Evolutionary conservation across 2,329 filamentous ascomycete species (phyloP), one percentile per base, ranked within the genome.

Genomic region (Calonectria multiphialidica): DNA sequence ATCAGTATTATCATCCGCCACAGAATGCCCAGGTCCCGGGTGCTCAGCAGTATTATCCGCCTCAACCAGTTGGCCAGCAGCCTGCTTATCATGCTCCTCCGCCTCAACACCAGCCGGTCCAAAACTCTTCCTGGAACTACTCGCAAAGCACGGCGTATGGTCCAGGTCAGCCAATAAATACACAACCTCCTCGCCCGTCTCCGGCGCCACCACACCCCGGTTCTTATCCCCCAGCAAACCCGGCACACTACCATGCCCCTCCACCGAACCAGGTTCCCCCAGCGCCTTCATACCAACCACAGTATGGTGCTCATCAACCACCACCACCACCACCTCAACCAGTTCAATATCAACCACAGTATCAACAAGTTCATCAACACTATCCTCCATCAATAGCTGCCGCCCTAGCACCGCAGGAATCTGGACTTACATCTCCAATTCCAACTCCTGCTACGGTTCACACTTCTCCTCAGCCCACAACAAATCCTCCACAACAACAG

Each of bases 31-130:
- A 30, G 30, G 35, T n/a, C 8, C 53, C 68, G 33, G 21, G 59
- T 6, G 9, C 65, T 8, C 33, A 62, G 3, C 68, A 74, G 9
- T 70, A 74, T 18, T 77, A 77, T 35, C 57, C 70, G 7, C 45
- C 59, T 8, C 73, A 70, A 2, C 69, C 70, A 23, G 1, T 65
- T 71, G 2, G 49, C 64, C 68, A 45, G 33, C 61, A 59, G 2
- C 66, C 63, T 8, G 6, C 67, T 57, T 18, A 76, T 55, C 1
- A 76, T 25, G 35, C 37, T 67, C 74, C 13, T 30, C 76, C 3
- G 67, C 68, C 9, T 12, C 55, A 23, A 13, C 23, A 40, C n/a
- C 75, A 77, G 1, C 66, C 71, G n/a, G 44, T 62, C 0, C 70
- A 70, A 18, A 61, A 70, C 7, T 61, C 73, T 0, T 33, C 44